phyloP scores from a whole-genome alignment of 208 protist species.

The Crithidia expoeki region DNA sequence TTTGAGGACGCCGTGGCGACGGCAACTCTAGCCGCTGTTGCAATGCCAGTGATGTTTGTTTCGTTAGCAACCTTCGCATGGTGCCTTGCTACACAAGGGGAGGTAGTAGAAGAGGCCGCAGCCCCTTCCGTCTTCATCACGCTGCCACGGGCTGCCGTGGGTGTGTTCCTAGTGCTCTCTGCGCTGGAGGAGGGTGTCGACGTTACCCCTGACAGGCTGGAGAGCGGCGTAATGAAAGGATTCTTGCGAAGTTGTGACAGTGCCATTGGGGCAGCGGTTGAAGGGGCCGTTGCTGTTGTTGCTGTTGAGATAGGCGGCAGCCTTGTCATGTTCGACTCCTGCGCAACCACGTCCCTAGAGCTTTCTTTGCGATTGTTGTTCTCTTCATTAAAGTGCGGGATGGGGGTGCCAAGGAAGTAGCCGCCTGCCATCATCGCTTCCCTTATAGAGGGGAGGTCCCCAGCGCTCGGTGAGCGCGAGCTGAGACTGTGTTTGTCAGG shows the following conservation, averaged over 20 bases:
- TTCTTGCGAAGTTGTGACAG: not conserved
- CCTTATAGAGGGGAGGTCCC: not conserved
- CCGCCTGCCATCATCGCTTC: constrained; percentile 15
- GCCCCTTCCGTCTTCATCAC: not conserved
- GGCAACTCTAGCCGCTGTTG: no score
- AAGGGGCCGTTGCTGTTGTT: not conserved
- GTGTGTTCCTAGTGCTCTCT: not conserved
- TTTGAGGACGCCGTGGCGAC: no score
- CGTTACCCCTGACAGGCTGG: not conserved
- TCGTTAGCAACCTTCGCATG: not conserved
- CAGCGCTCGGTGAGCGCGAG: not conserved
- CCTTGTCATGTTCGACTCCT: not conserved
- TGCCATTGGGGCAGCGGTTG: not conserved
- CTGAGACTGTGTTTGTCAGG: constrained; percentile 1
- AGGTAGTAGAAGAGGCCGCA: not conserved
- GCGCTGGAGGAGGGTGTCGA: constrained; percentile 11
- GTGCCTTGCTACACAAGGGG: not conserved
- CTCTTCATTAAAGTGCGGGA: not conserved
- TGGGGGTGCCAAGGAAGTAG: constrained; percentile 7
- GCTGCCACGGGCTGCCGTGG: not conserved
- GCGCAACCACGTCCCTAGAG: not conserved
- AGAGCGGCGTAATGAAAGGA: not conserved
- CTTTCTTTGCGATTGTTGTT: not conserved
- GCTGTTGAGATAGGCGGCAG: not conserved
- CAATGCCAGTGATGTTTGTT: no score